These are phyloP conservation scores for Melampsora larici-populina DNA, from an alignment of 1,284 basidiomycete species.

Conservation along the genomic window DNA sequence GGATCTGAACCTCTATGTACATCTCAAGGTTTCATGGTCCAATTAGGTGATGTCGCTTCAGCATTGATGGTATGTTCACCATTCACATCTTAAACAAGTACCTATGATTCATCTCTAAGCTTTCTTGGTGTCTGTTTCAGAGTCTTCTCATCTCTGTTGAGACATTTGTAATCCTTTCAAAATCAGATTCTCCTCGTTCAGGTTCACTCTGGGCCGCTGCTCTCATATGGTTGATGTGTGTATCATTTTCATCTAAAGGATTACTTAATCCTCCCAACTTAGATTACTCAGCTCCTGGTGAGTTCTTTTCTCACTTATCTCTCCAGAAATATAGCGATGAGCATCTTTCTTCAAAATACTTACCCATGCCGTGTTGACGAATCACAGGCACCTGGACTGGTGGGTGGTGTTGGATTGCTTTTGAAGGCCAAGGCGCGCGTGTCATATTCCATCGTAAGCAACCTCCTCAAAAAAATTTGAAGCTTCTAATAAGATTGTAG, in stretches of 20 bases:
- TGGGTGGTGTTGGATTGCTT: slow-evolving; percentile 33
- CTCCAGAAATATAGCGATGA: background rate
- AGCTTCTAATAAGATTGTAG: background rate
- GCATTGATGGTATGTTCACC: slow-evolving; percentile 13
- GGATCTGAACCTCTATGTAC: slow-evolving; percentile 11
- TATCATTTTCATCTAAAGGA: slow-evolving; percentile 8
- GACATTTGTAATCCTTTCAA: slow-evolving; percentile 28
- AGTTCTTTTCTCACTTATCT: background rate
- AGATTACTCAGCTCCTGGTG: background rate
- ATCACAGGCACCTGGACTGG: slow-evolving; percentile 16
- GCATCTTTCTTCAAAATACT: background rate
- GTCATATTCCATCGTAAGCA: slow-evolving; percentile 24
- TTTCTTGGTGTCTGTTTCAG: background rate
- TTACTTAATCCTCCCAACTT: slow-evolving; percentile 16
- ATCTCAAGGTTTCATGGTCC: slow-evolving; percentile 26
- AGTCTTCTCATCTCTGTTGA: slow-evolving; percentile 28
- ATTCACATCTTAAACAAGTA: background rate
- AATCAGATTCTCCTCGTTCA: slow-evolving; percentile 1
- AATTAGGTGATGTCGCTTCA: slow-evolving; percentile 29
- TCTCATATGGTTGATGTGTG: slow-evolving; percentile 20
- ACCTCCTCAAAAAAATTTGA: background rate
- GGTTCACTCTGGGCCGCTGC: slow-evolving; percentile 9
- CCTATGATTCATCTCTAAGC: no score
- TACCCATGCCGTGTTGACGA: no score
- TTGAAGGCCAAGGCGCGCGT: slow-evolving; percentile 7